These are phyloP conservation scores for Zoysia pacifica DNA, from an alignment of 176 grass and related monocot genomes.

Conservation along the genomic window DNA sequence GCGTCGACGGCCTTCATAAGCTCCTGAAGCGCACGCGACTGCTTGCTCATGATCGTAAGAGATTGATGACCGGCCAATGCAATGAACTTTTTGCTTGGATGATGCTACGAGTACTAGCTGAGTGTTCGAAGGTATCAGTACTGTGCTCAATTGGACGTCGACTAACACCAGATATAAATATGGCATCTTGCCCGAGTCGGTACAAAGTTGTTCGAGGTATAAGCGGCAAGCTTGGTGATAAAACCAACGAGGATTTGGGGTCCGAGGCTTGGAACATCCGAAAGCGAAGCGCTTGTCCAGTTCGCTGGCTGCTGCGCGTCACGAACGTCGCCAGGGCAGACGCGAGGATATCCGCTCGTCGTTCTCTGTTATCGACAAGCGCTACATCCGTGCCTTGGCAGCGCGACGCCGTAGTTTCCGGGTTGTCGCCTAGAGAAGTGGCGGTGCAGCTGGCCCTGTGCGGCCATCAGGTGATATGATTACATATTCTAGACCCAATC, in stretches of 20 bases:
- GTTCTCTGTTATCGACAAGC: slow-evolving; percentile 2
- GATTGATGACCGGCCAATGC: background rate
- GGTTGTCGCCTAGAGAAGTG: slow-evolving; percentile 27
- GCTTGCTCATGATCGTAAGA: background rate
- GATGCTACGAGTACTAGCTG: background rate
- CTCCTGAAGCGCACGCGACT: slow-evolving; percentile 24
- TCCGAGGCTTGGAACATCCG: slow-evolving; percentile 9
- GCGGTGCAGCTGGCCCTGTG: slow-evolving; percentile 26
- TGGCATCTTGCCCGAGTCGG: background rate
- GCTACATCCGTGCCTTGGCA: background rate
- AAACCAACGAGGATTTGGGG: slow-evolving; percentile 23
- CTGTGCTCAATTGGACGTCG: background rate
- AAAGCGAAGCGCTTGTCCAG: slow-evolving; percentile 9
- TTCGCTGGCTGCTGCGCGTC: background rate
- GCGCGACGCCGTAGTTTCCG: background rate
- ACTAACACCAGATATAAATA: slow-evolving; percentile 2
- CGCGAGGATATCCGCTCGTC: background rate
- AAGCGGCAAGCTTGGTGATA: slow-evolving; percentile 49
- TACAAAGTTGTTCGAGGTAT: slow-evolving; percentile 14
- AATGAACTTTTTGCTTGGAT: background rate
- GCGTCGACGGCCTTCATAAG: slow-evolving; percentile 39
- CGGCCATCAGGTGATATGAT: background rate
- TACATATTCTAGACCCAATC: background rate
- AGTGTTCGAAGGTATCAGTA: too few relatives aligned
- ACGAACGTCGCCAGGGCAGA: background rate